Evolutionary conservation across 805 yeast species (phyloP).

Genomic region (Wickerhamiella shivajii): DNA sequence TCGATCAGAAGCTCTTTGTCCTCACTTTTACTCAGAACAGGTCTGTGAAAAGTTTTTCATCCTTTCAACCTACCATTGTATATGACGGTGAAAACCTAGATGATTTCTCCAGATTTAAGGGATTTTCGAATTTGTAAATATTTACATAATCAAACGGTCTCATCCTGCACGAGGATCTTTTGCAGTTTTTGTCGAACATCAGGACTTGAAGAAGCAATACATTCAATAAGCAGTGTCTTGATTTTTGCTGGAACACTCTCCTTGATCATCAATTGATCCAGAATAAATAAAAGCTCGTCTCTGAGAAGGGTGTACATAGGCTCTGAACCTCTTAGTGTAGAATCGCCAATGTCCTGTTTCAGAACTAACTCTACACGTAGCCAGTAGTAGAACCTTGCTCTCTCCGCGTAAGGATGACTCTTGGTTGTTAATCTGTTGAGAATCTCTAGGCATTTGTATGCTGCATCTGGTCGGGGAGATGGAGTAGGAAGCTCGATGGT

Average conservation of each 20-base stretch:
- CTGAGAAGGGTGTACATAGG: slow-evolving; percentile 59
- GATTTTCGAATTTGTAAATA: no score
- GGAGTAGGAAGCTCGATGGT: slow-evolving; percentile 38
- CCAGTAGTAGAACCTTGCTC: slow-evolving; percentile 7
- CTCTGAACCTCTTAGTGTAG: slow-evolving; percentile 37
- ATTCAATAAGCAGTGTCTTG: no score
- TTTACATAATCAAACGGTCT: no score
- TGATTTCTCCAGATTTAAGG: no score
- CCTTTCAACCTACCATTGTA: no score
- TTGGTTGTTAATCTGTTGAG: slow-evolving; percentile 29
- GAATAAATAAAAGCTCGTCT: slow-evolving; percentile 35
- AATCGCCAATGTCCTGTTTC: slow-evolving; percentile 50
- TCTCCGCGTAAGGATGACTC: background rate
- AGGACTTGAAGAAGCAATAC: no score
- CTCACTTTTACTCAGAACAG: no score
- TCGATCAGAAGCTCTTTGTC: no score
- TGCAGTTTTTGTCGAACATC: background rate
- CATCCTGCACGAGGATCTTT: background rate
- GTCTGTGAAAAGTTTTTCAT: no score
- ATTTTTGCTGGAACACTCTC: no score
- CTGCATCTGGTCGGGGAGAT: slow-evolving; percentile 33
- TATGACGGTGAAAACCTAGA: no score
- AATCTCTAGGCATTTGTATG: slow-evolving; percentile 43
- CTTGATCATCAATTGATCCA: slow-evolving; percentile 12
- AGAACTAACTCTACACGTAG: slow-evolving; percentile 30